Conservation (phyloP, 1,284 basidiomycete species). For the Tylopilus orsonianus region DNA sequence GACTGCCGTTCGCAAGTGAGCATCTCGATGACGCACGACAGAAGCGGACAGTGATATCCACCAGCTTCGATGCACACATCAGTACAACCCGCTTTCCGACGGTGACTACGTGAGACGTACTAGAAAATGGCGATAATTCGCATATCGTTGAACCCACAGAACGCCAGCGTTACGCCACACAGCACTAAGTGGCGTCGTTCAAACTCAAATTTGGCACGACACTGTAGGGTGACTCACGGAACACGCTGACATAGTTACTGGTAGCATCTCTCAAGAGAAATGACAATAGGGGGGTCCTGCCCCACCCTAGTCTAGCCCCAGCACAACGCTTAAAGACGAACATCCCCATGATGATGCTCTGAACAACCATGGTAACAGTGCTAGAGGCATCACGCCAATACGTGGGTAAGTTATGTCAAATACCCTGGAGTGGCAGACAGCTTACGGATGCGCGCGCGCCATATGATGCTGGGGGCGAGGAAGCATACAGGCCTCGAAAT, state of each 20-base stretch:
- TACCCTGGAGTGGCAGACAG: neutral
- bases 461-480: neutral
- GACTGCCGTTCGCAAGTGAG: neutral
- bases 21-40: conserved; percentile 13
- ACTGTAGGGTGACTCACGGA: conserved; percentile 15
- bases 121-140: conserved; percentile 2
- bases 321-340: conserved; percentile 6
- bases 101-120: conserved; percentile 4
- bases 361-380: neutral
- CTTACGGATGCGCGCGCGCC: neutral
- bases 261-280: conserved; percentile 20
- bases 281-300: conserved; percentile 20
- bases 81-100: neutral
- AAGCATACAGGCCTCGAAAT: neutral
- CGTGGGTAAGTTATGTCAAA: too few species aligned
- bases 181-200: conserved; percentile 6
- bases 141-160: conserved; percentile 8
- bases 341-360: conserved; percentile 14
- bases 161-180: neutral
- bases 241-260: conserved; percentile 8
- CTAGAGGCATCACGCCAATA: conserved; percentile 7
- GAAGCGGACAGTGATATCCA: conserved; percentile 9
- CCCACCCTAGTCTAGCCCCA: conserved; percentile 10
- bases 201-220: neutral
- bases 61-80: conserved; percentile 14